phyloP scores from a whole-genome alignment of 2,329 filamentous ascomycete species.

The Colletotrichum australisinense region DNA sequence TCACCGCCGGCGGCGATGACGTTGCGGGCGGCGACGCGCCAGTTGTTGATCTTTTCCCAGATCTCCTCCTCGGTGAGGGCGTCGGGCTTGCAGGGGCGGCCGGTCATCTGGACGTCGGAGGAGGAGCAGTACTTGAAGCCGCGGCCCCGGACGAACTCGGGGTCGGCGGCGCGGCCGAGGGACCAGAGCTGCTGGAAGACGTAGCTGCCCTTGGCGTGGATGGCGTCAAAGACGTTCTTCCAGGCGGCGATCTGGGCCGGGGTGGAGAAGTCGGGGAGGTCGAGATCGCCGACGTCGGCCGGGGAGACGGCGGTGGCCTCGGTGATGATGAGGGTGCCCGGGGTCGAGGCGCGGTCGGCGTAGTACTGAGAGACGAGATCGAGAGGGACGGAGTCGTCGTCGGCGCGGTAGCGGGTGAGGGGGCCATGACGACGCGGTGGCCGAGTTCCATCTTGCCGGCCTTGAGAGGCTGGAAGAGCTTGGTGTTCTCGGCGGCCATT shows the following conservation, averaged over 20 bases:
- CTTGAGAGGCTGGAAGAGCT: constrained; percentile 56
- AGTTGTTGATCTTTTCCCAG: constrained; percentile 66
- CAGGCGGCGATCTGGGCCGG: constrained; percentile 41
- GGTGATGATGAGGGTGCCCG: constrained; percentile 50
- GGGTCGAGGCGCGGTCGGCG: constrained; percentile 51
- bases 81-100: constrained; percentile 31
- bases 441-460: constrained; percentile 52
- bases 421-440: constrained; percentile 65
- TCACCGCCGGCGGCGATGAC: constrained; percentile 55
- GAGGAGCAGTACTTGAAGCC: constrained; percentile 44
- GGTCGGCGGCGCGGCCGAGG: constrained; percentile 35
- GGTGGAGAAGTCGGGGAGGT: constrained; percentile 58
- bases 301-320: constrained; percentile 44
- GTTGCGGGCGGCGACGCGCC: constrained; percentile 57
- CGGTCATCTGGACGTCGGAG: constrained; percentile 39
- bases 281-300: constrained; percentile 38
- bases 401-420: constrained; percentile 64
- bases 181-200: constrained; percentile 41
- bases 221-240: constrained; percentile 41
- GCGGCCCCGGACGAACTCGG: constrained; percentile 32
- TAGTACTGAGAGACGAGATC: constrained; percentile 43
- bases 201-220: constrained; percentile 44
- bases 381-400: constrained; percentile 48
- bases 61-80: constrained; percentile 63
- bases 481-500: constrained; percentile 36